Evolutionary conservation across 179 eudicot genomes (phyloP).

Genomic region (Camellia oleifera): DNA sequence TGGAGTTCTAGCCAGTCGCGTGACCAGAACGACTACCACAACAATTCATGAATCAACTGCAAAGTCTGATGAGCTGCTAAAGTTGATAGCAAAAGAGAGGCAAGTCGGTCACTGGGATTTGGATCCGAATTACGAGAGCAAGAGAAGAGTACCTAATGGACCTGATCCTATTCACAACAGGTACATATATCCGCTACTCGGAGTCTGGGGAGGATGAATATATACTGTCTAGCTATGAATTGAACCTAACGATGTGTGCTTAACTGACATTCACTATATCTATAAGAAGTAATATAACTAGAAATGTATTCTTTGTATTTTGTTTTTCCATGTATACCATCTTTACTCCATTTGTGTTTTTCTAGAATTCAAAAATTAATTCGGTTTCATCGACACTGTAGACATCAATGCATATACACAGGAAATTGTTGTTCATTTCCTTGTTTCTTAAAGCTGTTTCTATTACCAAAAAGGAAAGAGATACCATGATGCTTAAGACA

Average conservation of each 20-base stretch:
- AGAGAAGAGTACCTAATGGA: conserved; percentile 84
- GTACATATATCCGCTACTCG: conserved; percentile 26
- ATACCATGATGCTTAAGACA: too few species aligned
- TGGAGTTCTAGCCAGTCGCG: conserved; percentile 27
- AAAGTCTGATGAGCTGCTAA: conserved; percentile 27
- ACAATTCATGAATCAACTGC: conserved; percentile 16
- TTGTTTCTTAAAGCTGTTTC: too few species aligned
- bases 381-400: background rate
- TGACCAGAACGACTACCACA: conserved; percentile 10
- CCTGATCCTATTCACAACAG: conserved; percentile 95
- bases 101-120: conserved; percentile 21
- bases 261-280: background rate
- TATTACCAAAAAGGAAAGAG: too few species aligned
- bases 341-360: background rate
- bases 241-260: background rate
- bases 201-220: background rate
- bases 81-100: conserved; percentile 23
- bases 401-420: background rate
- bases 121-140: conserved; percentile 49
- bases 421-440: background rate
- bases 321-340: too few species aligned
- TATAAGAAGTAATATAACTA: too few species aligned
- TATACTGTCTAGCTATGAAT: background rate
- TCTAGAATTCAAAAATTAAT: background rate
- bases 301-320: too few species aligned